Evolutionary conservation across 345 rosid genomes (phyloP), one percentile per base, ranked within the genome.

Genomic region (Dovyalis caffra): DNA sequence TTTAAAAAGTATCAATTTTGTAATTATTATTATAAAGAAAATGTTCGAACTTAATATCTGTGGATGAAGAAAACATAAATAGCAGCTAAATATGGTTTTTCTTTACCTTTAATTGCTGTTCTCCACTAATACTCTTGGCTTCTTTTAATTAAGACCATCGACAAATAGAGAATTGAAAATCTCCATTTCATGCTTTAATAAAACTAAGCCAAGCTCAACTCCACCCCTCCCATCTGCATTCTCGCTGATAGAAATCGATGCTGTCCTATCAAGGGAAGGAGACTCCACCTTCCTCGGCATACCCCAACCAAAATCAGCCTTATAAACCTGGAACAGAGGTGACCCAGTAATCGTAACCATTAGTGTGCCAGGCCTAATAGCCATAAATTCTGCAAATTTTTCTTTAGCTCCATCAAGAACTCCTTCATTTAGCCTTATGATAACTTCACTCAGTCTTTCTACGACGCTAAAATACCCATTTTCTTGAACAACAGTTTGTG

Each of bases 281-380:
- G 66, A 23, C 76, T 73, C 76, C 69, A 47, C 58, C 61, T 43
- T 73, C 76, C 26, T 25, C 0, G 76, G 76, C 63, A 37, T 47
- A 9, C 70, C 76, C 70, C 76, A 73, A 1, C 76, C 76, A 32
- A 73, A 73, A 64, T 73, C 76, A 38, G 61, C 15, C 38, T 31
- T 68, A 47, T 73, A 73, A 26, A 47, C 28, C 37, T 25, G 57
- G 26, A 63, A 73, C 6, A 5, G n/a, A 7, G 67, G 49, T 25
- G 75, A 72, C 56, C 75, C 75, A 7, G 68, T 57, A 12, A 73
- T 57, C 31, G 37, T n/a, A 62, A 40, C 21, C 53, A 47, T 28
- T 26, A 25, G 31, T 10, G 31, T 28, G 32, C 28, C 64, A 20
- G 21, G 64, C 32, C 64, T n/a, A 1, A 26, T 60, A 3, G 28